Conservation (phyloP, 805 yeast species). For the Kuraishia molischiana region DNA sequence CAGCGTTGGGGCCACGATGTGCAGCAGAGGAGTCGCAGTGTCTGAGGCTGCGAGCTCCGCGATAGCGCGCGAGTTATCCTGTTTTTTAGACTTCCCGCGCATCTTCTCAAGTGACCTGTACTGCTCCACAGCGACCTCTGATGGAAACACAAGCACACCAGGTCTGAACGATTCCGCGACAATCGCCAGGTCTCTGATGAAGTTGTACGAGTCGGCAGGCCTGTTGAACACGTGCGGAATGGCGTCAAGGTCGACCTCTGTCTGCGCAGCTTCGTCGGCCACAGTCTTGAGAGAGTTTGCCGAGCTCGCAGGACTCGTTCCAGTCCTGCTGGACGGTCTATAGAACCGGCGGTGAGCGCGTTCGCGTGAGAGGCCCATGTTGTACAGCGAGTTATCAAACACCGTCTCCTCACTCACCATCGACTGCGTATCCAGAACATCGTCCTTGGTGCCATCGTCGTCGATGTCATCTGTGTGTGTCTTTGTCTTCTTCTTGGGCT, state of each 20-base stretch:
- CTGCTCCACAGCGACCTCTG: constrained; percentile 5
- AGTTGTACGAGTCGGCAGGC: constrained; percentile 3
- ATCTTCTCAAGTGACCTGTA: constrained; percentile 6
- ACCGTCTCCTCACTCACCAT: neutral
- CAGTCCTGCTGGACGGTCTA: neutral
- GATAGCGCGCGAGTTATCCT: neutral
- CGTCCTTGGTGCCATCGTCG: too few species aligned
- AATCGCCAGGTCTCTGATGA: constrained; percentile 6
- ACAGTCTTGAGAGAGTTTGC: too few species aligned
- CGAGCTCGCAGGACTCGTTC: neutral
- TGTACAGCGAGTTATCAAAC: neutral
- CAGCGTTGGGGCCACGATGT: constrained; percentile 5
- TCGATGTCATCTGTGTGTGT: too few species aligned
- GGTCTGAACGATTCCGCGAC: constrained; percentile 6
- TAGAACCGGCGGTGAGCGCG: neutral
- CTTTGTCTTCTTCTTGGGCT: too few species aligned
- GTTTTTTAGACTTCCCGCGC: neutral
- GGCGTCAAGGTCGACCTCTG: neutral
- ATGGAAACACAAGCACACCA: constrained; percentile 8
- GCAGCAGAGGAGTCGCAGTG: constrained; percentile 6
- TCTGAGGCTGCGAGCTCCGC: neutral
- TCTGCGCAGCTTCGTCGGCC: neutral
- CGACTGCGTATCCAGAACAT: too few species aligned
- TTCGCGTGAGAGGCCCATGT: neutral
- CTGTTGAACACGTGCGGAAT: neutral